These are phyloP conservation scores for Letharia columbiana DNA, from an alignment of 495 filamentous ascomycete genomes.

Conservation along the genomic window DNA sequence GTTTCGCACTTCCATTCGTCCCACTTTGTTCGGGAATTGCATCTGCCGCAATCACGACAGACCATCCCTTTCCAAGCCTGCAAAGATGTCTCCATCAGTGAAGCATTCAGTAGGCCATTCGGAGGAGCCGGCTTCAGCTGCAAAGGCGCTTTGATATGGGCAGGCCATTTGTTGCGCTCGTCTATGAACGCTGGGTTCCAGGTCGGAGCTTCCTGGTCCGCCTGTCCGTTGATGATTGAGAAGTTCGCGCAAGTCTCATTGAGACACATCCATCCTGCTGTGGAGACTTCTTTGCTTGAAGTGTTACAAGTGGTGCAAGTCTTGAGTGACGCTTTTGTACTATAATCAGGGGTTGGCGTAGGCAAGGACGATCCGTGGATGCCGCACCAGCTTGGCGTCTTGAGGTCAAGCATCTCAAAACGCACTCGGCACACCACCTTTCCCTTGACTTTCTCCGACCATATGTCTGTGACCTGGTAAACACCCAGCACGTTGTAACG, in stretches of 20 bases:
- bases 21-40: not conserved
- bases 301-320: not conserved
- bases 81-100: not conserved
- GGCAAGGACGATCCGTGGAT: not conserved
- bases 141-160: not conserved
- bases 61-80: not conserved
- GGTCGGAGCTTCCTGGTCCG: not conserved
- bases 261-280: not conserved
- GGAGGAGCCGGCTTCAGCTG: not conserved
- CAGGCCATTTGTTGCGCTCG: not conserved
- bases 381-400: not conserved
- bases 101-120: no score
- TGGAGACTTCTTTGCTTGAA: not conserved
- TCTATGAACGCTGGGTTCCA: not conserved
- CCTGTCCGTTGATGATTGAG: not conserved
- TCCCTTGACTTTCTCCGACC: not conserved
- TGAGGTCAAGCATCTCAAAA: not conserved
- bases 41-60: not conserved
- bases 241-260: not conserved
- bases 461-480: not conserved
- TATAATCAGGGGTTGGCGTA: not conserved
- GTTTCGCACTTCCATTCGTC: constrained; percentile 1
- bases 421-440: not conserved
- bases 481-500: not conserved
- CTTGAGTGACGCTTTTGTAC: not conserved